Evolutionary conservation across 2,329 filamentous ascomycete species (phyloP), one percentile per base, ranked within the genome.

Genomic region (Fusarium haematococcum): DNA sequence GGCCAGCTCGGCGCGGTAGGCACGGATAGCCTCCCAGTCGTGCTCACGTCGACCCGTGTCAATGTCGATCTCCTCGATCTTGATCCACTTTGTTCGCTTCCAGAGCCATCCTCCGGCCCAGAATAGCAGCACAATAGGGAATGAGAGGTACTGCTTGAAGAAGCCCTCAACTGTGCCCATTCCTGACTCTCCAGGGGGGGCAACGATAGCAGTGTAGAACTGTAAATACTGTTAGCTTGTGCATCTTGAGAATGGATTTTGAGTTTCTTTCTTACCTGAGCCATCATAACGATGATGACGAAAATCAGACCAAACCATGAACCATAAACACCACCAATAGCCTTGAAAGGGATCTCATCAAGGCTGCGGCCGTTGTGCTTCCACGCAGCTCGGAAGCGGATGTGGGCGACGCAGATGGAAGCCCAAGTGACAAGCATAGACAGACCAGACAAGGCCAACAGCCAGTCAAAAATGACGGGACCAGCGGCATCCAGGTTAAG

Each of bases 341-440:
- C 89, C 59, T 84, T 82, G 84, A 91, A 94, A 0, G 91, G 89
- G 11, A 94, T 87, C 79, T 92, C 90, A 25, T 92, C 89, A 8
- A 92, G 80, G 2, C 85, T 87, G 75, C 88, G 90, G 23, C 90
- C 90, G 59, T 91, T 86, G 33, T 83, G 79, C 35, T 81, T 82
- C 91, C 91, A 93, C 0, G 90, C 91, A 6, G 79, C 77, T 50
- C 91, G 89, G 86, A 92, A 93, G 23, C 91, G 90, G 75, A 93
- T 91, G 76, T 93, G 91, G 0, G 73, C 66, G 20, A 91, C 80
- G 79, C 90, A 92, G 73, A 93, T 91, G 52, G 88, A 90, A 30
- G 86, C 90, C 91, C 91, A 93, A 25, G 90, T 89, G 79, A 92
- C 92, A 62, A 93, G 86, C 50, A 89, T 87, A 13, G 88, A 87